Percentiles rank a stretch among this genome's conserved stretches.
These are phyloP conservation scores for Gossypium longicalyx DNA, from an alignment of 345 rosid species.

Conservation along the genomic window DNA sequence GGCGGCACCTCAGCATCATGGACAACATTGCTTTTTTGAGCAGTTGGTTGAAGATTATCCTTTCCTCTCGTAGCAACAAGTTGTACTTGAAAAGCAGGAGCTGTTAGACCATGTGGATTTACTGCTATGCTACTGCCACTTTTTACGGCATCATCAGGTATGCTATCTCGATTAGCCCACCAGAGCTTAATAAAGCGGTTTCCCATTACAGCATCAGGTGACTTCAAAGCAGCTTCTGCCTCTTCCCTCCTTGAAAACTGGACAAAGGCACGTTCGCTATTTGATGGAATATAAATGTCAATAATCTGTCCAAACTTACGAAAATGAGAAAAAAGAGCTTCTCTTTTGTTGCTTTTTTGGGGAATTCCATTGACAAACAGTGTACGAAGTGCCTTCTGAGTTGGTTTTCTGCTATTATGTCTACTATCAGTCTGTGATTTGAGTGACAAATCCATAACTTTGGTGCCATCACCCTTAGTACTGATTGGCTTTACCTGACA, in stretches of 20 bases:
- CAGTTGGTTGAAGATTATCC: constrained; percentile 40
- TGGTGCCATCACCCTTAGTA: constrained; percentile 34
- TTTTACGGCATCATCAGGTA: constrained; percentile 51
- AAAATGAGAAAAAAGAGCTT: constrained; percentile 86
- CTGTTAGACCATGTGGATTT: constrained; percentile 38
- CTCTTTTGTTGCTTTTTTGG: constrained; percentile 64
- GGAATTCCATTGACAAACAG: constrained; percentile 87
- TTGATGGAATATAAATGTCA: constrained; percentile 76
- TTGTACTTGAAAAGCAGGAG: constrained; percentile 36
- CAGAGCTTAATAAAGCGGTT: constrained; percentile 92
- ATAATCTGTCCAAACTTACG: constrained; percentile 81
- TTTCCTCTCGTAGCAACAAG: constrained; percentile 43
- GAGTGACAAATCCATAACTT: constrained; percentile 32
- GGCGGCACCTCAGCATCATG: constrained; percentile 37
- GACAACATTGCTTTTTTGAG: constrained; percentile 28
- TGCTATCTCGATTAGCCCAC: constrained; percentile 98
- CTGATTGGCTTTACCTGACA: constrained; percentile 45
- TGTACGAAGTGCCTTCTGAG: constrained; percentile 80
- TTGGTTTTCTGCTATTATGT: constrained; percentile 46
- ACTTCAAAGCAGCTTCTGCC: constrained; percentile 90
- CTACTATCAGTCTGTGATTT: constrained; percentile 37
- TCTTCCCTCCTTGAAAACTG: constrained; percentile 94
- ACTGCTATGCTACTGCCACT: constrained; percentile 37
- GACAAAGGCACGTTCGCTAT: constrained; percentile 82
- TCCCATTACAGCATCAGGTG: constrained; percentile 99